Percentiles rank a stretch among this genome's conserved stretches.
Evolutionary conservation across 495 filamentous ascomycete species (phyloP).

Genomic region (Saxispiralis lemnorum): DNA sequence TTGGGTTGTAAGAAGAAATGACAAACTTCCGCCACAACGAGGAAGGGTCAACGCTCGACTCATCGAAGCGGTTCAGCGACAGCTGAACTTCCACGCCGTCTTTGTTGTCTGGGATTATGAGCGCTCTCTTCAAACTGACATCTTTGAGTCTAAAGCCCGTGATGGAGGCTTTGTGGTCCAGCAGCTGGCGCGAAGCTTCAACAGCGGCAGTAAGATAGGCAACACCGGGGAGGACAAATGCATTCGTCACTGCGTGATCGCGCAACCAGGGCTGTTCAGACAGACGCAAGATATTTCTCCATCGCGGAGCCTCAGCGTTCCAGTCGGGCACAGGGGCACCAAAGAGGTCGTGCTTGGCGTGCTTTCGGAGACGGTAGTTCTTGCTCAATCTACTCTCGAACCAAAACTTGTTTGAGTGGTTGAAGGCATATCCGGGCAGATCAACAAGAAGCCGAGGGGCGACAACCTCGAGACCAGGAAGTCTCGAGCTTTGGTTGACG

Average conservation of each 20-base stretch:
- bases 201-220: too few relatives aligned
- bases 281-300: slow-evolving; percentile 35
- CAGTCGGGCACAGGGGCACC: slow-evolving; percentile 32
- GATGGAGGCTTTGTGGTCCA: too few relatives aligned
- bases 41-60: too few relatives aligned
- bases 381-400: slow-evolving; percentile 25
- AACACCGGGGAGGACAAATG: too few relatives aligned
- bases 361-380: slow-evolving; percentile 29
- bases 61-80: background rate
- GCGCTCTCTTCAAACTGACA: background rate
- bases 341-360: slow-evolving; percentile 34
- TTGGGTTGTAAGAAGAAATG: too few relatives aligned
- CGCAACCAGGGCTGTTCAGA: slow-evolving; percentile 36
- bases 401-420: slow-evolving; percentile 1
- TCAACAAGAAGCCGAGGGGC: background rate
- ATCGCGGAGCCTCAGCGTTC: slow-evolving; percentile 32
- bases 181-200: too few relatives aligned
- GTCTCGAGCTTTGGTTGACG: background rate
- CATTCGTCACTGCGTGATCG: slow-evolving; percentile 25
- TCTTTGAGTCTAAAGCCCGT: too few relatives aligned
- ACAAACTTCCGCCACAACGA: too few relatives aligned
- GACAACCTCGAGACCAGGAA: too few relatives aligned
- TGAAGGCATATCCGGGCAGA: background rate
- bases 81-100: background rate
- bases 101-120: background rate